A percentile compares a stretch with the other conserved stretches of the same genome.
phyloP scores from a whole-genome alignment of 495 filamentous ascomycete genomes.

The Aspergillus sclerotiicarbonarius region DNA sequence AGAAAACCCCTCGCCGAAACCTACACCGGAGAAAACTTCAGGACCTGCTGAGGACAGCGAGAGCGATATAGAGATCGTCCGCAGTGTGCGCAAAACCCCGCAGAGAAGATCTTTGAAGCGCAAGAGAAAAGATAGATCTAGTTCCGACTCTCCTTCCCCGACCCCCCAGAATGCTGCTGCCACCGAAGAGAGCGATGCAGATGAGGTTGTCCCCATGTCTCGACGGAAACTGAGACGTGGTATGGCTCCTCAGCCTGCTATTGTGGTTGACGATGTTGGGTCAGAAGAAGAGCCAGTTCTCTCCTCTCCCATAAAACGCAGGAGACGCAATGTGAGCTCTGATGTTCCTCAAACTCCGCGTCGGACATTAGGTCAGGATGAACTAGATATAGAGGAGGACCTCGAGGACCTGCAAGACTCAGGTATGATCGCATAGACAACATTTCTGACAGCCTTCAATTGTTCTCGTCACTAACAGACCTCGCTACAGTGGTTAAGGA shows the following conservation, averaged over 20 bases:
- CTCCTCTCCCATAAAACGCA: slow-evolving; percentile 29
- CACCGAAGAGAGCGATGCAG: slow-evolving; percentile 27
- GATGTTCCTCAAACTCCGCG: slow-evolving; percentile 28
- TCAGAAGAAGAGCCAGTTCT: slow-evolving; percentile 29
- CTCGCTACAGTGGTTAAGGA: slow-evolving; percentile 32
- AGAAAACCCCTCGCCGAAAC: background rate
- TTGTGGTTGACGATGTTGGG: slow-evolving; percentile 27
- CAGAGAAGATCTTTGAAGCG: slow-evolving; percentile 11
- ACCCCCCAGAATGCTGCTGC: background rate
- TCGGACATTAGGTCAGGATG: slow-evolving; percentile 26
- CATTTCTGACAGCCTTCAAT: background rate
- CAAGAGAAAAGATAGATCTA: slow-evolving; percentile 15
- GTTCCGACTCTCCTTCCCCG: slow-evolving; percentile 5
- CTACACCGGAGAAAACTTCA: slow-evolving; percentile 6
- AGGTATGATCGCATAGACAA: slow-evolving; percentile 21
- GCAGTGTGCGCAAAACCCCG: slow-evolving; percentile 19
- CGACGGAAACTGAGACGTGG: slow-evolving; percentile 36
- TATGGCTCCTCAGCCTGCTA: slow-evolving; percentile 12
- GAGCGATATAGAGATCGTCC: slow-evolving; percentile 18
- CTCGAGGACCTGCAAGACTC: slow-evolving; percentile 46
- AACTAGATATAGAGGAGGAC: slow-evolving; percentile 44
- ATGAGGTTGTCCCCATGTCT: slow-evolving; percentile 24
- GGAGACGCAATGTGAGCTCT: slow-evolving; percentile 10
- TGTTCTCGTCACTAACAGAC: slow-evolving; percentile 5
- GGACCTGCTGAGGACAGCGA: slow-evolving; percentile 13